Evolutionary conservation across 2,329 filamentous ascomycete genomes (phyloP).

Genomic region (Epichloe brachyelytri): DNA sequence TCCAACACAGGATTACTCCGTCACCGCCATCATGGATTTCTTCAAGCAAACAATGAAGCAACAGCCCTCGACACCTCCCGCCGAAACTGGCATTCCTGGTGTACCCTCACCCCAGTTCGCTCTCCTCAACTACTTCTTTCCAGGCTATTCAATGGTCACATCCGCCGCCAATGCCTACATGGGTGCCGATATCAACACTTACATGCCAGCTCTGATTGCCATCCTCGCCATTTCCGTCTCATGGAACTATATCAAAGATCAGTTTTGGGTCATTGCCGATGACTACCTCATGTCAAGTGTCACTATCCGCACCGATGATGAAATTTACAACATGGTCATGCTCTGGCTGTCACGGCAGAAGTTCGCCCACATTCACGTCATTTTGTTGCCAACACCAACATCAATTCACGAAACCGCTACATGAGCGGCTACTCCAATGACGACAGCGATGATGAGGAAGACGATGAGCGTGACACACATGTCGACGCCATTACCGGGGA

Average conservation of each 20-base stretch:
- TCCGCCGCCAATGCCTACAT: constrained; percentile 41
- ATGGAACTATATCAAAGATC: constrained; percentile 39
- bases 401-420: constrained; percentile 39
- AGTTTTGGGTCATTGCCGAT: constrained; percentile 34
- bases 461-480: constrained; percentile 25
- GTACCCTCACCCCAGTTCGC: constrained; percentile 25
- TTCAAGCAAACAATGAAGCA: background rate
- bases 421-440: constrained; percentile 33
- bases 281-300: constrained; percentile 51
- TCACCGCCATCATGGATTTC: constrained; percentile 6
- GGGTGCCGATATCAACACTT: constrained; percentile 48
- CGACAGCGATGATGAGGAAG: constrained; percentile 24
- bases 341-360: constrained; percentile 51
- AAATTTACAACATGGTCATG: constrained; percentile 63
- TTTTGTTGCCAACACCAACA: constrained; percentile 52
- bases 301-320: constrained; percentile 55
- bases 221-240: constrained; percentile 34
- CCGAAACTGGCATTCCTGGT: constrained; percentile 4
- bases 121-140: constrained; percentile 51
- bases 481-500: constrained; percentile 13
- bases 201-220: constrained; percentile 44
- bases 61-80: constrained; percentile 8
- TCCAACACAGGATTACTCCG: background rate
- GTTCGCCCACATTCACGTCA: constrained; percentile 46
- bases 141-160: constrained; percentile 48